A percentile compares a stretch with the other conserved stretches of the same genome.
These are phyloP conservation scores for Lentinula novae-zelandiae DNA, from an alignment of 1,284 basidiomycete species.

Conservation along the genomic window DNA sequence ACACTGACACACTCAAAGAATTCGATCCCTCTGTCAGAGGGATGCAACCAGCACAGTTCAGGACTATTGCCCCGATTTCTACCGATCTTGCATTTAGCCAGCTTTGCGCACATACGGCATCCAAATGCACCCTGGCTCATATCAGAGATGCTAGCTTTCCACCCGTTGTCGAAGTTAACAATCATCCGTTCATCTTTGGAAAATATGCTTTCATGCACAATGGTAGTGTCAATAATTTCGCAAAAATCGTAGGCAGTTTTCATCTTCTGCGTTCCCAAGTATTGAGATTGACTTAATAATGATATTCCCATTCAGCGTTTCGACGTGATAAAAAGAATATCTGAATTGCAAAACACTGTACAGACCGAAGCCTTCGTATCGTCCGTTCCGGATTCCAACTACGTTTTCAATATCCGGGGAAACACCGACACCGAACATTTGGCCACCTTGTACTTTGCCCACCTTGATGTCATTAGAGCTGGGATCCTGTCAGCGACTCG, in stretches of 20 bases:
- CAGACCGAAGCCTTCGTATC: not conserved
- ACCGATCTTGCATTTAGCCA: not conserved
- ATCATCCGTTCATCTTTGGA: not conserved
- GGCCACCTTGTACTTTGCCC: not conserved
- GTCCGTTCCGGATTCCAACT: not conserved
- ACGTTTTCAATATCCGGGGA: not conserved
- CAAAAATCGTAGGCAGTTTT: not conserved
- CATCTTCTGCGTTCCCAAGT: not conserved
- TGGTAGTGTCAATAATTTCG: not conserved
- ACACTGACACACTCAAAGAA: not conserved
- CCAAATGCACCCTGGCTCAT: not conserved
- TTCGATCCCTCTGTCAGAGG: not conserved
- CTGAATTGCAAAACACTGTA: not conserved
- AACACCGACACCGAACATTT: constrained; percentile 1
- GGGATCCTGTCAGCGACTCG: not conserved
- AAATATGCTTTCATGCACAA: not conserved
- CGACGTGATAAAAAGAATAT: not conserved
- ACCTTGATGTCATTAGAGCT: not conserved
- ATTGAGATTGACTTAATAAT: not conserved
- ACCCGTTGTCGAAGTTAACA: not conserved
- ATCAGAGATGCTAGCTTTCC: not conserved
- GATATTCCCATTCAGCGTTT: not conserved
- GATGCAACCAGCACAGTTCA: not conserved
- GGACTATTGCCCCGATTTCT: not conserved
- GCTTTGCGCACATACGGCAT: not conserved